Base-by-base conservation (phyloP, 768 basidiomycete species). In the Tylopilus sp. region DNA sequence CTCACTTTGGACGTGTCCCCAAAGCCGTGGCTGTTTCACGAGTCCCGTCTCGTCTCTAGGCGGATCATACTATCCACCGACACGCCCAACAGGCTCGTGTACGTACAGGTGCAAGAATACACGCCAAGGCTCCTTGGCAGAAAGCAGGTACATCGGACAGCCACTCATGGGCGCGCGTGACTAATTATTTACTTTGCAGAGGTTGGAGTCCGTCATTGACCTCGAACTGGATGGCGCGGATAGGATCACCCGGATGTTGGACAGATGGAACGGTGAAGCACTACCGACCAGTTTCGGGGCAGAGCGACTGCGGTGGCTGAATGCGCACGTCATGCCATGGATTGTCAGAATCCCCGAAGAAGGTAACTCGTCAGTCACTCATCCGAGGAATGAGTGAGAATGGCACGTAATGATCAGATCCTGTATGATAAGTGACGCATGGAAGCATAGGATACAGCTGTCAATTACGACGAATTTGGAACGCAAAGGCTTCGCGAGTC, bases 11-110 rank as follows among this genome's bases (percentile, higher is more conserved):
- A 28, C 26, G 28, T 35, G 28, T 44, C 33, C n/a, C 10, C 11
- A 28, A 30, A 51, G 33, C 26, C 11, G 15, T 51, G 35, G 35
- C 6, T 50, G 4, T 77, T 79, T 54, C 71, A 79, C 5, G 70
- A 72, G 28, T 79, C 83, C 3, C 74, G 75, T 51, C 78, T 73
- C 7, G 55, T 82, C 12, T 74, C 76, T 11, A 72, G 67, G 35
- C 78, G 82, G 23, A 30, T 30, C 22, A n/a, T 39, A 3, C 2
- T 15, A n/a, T 38, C 35, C 10, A 52, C 31, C 12, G 22, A 42
- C 33, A 18, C 5, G 12, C 41, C 35, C 6, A 38, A 52, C 31
- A 22, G 39, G 21, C 10, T 38, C 28, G 33, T 28, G 9, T 28
- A 52, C 10, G 10, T 4, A 30, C 42, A 52, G n/a, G 46, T 18